Evolutionary conservation across 805 yeast genomes (phyloP).

Genomic region (Lipomyces sp.): DNA sequence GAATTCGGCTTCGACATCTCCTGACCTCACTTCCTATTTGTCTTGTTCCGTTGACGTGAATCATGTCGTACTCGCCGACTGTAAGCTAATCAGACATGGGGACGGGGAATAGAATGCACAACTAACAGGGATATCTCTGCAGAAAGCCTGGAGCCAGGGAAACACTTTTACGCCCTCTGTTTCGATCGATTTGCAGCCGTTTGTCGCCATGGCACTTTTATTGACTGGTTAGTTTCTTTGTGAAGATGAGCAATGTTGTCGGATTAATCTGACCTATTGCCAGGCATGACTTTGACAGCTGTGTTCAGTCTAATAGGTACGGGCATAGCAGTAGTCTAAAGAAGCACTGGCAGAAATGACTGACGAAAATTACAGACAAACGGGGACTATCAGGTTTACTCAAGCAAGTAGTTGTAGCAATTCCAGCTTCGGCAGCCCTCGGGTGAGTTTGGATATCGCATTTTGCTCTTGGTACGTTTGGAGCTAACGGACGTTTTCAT

Average conservation of each 20-base stretch:
- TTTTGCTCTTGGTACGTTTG: no score
- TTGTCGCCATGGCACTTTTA: conserved; percentile 10
- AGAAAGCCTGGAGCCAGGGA: conserved; percentile 22
- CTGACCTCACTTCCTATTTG: no score
- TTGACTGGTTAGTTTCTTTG: conserved; percentile 9
- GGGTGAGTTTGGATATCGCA: no score
- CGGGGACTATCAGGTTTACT: conserved; percentile 14
- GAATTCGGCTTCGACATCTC: no score
- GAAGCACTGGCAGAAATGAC: no score
- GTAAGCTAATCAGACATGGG: no score
- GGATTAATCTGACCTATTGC: neutral
- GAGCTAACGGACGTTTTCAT: neutral
- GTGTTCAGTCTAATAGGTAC: conserved; percentile 22
- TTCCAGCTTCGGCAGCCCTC: conserved; percentile 23
- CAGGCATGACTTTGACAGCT: conserved; percentile 17
- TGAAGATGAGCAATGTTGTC: neutral
- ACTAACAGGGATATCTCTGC: neutral
- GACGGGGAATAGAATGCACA: no score
- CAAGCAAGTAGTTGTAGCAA: conserved; percentile 15
- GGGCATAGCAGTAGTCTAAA: no score
- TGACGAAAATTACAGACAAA: conserved; percentile 17
- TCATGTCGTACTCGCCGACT: no score
- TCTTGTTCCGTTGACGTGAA: no score
- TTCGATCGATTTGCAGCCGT: conserved; percentile 12
- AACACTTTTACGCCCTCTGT: conserved; percentile 19